phyloP scores from a whole-genome alignment of 345 rosid species.

The Murraya koenigii region DNA sequence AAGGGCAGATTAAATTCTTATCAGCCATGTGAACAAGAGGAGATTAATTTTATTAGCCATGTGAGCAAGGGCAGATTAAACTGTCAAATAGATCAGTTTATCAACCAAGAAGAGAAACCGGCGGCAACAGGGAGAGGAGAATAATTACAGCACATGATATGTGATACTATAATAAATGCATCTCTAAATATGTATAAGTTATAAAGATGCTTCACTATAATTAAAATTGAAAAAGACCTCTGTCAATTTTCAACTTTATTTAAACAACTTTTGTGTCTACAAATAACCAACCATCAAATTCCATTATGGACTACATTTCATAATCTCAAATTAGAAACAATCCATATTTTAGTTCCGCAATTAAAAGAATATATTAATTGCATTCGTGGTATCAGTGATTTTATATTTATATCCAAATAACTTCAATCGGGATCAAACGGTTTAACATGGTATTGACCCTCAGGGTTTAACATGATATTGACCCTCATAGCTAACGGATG shows the following conservation, averaged over 20 bases:
- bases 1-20: slow-evolving; percentile 9
- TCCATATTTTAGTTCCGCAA: neutral
- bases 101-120: neutral
- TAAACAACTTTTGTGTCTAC: too few relatives aligned
- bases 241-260: neutral
- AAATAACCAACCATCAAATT: neutral
- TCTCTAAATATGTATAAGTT: neutral
- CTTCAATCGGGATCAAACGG: neutral
- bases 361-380: too few relatives aligned
- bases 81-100: neutral
- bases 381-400: too few relatives aligned
- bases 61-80: neutral
- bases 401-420: neutral
- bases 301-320: neutral
- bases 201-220: neutral
- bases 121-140: too few relatives aligned
- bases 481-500: neutral
- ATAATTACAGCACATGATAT: too few relatives aligned
- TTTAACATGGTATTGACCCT: neutral
- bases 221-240: neutral
- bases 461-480: neutral
- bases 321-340: neutral
- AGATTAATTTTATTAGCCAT: neutral
- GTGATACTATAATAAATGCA: neutral
- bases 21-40: neutral